Evolutionary conservation across 306 rosid genomes (phyloP), one percentile per base, ranked within the genome.

Genomic region (Sechiopsis laciniata): DNA sequence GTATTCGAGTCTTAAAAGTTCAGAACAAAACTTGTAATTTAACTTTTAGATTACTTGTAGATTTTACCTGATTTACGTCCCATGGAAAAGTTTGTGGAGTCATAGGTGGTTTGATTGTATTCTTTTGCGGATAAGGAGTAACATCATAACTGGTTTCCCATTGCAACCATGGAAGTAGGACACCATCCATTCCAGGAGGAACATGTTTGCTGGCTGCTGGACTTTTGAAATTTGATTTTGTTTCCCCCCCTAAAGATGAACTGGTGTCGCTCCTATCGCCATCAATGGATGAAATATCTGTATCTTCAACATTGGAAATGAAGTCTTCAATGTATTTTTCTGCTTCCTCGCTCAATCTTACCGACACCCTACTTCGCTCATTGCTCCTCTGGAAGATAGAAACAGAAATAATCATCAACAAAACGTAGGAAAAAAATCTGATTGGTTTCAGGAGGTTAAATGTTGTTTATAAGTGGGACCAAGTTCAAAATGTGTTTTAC

Each of bases 181-280:
- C 83, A 66, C 96, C 99, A 40, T 94, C 99, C 87, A 64, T 88
- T 75, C 87, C 85, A 64, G 78, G 78, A 63, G 96, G 89, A 83
- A 82, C 81, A 83, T 87, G 71, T 80, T 79, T 81, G 16, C 83
- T 75, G 22, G 79, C 54, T 16, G 83, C 72, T 20, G 90, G 95
- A 80, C 82, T 76, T 29, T 51, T 76, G 69, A 74, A 77, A 65
- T 82, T 89, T 2, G 81, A 60, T 86, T 87, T 95, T 40, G 80
- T 61, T 54, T 85, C 78, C 54, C 91, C 97, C 55, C 97, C 96
- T 56, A 95, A 55, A 68, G 96, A 88, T 13, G 99, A 91, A 78
- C 92, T 95, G 59, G 99, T 82, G 74, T 95, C 99, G 20, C 99
- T 95, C 75, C 97, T 88, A 83, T 95, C 97, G 52, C 97, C 99